These are phyloP conservation scores for Solanum aculeatissimum DNA, from an alignment of 305 asterid genomes.

Conservation along the genomic window DNA sequence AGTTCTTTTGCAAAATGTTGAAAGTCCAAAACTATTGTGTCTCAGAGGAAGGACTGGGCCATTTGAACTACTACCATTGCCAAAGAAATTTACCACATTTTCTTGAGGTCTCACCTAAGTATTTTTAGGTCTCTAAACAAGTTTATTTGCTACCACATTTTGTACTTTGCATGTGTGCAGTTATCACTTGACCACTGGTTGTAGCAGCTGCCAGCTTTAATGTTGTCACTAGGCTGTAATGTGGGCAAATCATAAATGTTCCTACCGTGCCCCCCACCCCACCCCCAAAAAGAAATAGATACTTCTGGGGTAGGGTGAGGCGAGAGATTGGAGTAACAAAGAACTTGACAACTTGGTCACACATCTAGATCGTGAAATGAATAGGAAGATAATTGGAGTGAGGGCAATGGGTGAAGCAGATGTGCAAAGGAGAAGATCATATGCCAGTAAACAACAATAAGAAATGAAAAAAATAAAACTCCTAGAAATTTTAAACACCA, in stretches of 20 bases:
- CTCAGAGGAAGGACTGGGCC: neutral
- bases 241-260: neutral
- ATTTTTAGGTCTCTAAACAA: neutral
- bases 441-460: neutral
- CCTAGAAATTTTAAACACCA: neutral
- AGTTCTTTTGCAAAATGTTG: neutral
- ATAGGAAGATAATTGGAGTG: neutral
- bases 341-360: neutral
- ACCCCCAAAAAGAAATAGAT: neutral
- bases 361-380: neutral
- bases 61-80: neutral
- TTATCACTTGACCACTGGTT: neutral
- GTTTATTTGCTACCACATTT: neutral
- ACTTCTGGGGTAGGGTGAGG: neutral
- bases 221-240: neutral
- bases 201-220: neutral
- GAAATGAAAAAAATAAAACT: neutral
- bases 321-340: neutral
- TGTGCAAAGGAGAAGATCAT: neutral
- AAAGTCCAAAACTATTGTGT: neutral
- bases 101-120: neutral
- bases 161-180: neutral
- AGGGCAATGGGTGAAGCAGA: neutral
- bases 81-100: neutral
- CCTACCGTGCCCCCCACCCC: neutral